These are phyloP conservation scores for Tilletia indica DNA, from an alignment of 1,284 basidiomycete genomes.

Conservation along the genomic window DNA sequence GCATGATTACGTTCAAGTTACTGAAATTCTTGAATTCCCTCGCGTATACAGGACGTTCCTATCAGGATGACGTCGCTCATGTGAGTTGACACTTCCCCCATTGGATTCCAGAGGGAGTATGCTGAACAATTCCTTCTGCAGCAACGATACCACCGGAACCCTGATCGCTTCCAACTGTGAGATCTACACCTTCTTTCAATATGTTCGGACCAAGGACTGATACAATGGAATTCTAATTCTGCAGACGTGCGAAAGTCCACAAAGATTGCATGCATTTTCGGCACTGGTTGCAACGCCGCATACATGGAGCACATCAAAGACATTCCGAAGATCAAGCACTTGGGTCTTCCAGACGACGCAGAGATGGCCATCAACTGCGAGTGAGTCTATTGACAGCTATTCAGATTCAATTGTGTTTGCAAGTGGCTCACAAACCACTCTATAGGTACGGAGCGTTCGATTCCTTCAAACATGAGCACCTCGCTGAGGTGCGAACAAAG, in stretches of 20 bases:
- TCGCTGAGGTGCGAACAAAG: constrained; percentile 74
- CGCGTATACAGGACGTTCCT: constrained; percentile 32
- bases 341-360: constrained; percentile 68
- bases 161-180: constrained; percentile 84
- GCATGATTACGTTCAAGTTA: too few species aligned
- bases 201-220: neutral
- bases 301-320: constrained; percentile 73
- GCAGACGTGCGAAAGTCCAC: constrained; percentile 78
- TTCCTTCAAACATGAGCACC: constrained; percentile 88
- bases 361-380: constrained; percentile 97
- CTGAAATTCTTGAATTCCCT: neutral
- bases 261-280: constrained; percentile 93
- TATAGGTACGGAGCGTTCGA: constrained; percentile 83
- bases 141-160: constrained; percentile 93
- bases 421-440: neutral
- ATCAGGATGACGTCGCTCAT: constrained; percentile 54
- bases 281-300: constrained; percentile 96
- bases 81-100: neutral
- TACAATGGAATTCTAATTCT: neutral
- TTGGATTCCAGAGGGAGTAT: too few species aligned
- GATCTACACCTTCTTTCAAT: neutral
- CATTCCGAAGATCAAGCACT: constrained; percentile 70
- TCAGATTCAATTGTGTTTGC: constrained; percentile 56
- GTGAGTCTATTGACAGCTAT: constrained; percentile 29
- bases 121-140: neutral